These are phyloP conservation scores for Trametes maxima DNA, from an alignment of 768 basidiomycete species.

Conservation along the genomic window DNA sequence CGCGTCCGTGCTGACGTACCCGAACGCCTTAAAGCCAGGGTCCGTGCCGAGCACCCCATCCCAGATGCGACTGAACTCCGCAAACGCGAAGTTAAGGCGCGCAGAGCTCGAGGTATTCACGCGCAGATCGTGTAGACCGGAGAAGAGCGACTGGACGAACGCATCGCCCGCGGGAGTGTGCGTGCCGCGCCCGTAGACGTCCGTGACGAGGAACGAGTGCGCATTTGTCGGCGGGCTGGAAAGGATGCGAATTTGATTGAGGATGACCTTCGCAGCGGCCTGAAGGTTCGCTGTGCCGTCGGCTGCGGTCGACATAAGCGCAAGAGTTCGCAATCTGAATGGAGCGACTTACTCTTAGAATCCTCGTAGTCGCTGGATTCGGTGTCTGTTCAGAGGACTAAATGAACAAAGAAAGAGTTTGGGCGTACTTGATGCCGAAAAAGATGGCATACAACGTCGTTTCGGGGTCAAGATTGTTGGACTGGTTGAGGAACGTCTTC, in stretches of 20 bases:
- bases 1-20: constrained; percentile 42
- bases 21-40: constrained; percentile 52
- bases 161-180: constrained; percentile 45
- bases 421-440: constrained; percentile 55
- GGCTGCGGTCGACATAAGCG: constrained; percentile 26
- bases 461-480: constrained; percentile 44
- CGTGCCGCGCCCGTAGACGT: constrained; percentile 52
- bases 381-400: background rate
- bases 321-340: background rate
- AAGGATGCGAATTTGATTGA: constrained; percentile 49
- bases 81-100: constrained; percentile 42
- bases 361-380: constrained; percentile 45
- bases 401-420: background rate
- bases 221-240: constrained; percentile 53
- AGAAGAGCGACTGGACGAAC: constrained; percentile 49
- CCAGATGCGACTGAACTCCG: constrained; percentile 53
- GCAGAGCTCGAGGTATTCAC: constrained; percentile 19
- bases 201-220: constrained; percentile 50
- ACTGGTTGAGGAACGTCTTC: constrained; percentile 46
- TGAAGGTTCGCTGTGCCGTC: constrained; percentile 49
- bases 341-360: constrained; percentile 38
- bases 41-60: constrained; percentile 45
- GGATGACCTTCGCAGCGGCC: constrained; percentile 45
- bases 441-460: constrained; percentile 55
- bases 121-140: constrained; percentile 43